These are phyloP conservation scores for Infundibulicybe gibba DNA, from an alignment of 768 basidiomycete species.

Conservation along the genomic window DNA sequence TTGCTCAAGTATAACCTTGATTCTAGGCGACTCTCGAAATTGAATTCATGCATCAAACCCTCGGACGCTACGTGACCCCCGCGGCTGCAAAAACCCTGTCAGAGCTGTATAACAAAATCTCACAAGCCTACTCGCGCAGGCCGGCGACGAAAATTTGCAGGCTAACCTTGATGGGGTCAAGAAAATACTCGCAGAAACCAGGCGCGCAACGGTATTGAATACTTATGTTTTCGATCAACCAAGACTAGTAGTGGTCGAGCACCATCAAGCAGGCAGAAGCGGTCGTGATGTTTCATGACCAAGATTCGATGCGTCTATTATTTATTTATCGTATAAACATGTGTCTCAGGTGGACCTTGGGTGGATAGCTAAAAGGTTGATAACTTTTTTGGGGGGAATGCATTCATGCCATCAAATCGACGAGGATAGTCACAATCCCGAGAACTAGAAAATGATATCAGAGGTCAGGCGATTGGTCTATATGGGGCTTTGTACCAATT, in stretches of 20 bases:
- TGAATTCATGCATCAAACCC: slow-evolving; percentile 97
- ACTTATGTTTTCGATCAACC: slow-evolving; percentile 85
- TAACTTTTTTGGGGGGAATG: background rate
- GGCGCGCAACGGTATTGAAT: slow-evolving; percentile 93
- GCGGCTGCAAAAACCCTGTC: slow-evolving; percentile 81
- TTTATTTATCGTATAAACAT: too few species aligned
- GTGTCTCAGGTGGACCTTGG: too few species aligned
- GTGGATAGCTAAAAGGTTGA: too few species aligned
- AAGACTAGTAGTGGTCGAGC: slow-evolving; percentile 36
- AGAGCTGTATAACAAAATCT: slow-evolving; percentile 92
- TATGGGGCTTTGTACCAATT: slow-evolving; percentile 50
- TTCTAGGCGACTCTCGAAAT: slow-evolving; percentile 94
- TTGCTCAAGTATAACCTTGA: slow-evolving; percentile 5
- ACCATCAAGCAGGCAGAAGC: too few species aligned
- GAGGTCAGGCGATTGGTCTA: slow-evolving; percentile 3
- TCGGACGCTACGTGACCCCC: slow-evolving; percentile 83
- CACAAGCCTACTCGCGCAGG: slow-evolving; percentile 84
- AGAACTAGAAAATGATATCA: slow-evolving; percentile 47
- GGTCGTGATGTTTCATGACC: too few species aligned
- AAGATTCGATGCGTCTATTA: too few species aligned
- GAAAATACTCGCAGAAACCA: slow-evolving; percentile 82
- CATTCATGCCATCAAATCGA: slow-evolving; percentile 65
- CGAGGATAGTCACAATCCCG: slow-evolving; percentile 87
- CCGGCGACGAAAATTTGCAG: slow-evolving; percentile 88
- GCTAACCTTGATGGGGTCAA: slow-evolving; percentile 87